phyloP scores from a whole-genome alignment of 2,329 filamentous ascomycete genomes.

The Fusarium abutilonis region DNA sequence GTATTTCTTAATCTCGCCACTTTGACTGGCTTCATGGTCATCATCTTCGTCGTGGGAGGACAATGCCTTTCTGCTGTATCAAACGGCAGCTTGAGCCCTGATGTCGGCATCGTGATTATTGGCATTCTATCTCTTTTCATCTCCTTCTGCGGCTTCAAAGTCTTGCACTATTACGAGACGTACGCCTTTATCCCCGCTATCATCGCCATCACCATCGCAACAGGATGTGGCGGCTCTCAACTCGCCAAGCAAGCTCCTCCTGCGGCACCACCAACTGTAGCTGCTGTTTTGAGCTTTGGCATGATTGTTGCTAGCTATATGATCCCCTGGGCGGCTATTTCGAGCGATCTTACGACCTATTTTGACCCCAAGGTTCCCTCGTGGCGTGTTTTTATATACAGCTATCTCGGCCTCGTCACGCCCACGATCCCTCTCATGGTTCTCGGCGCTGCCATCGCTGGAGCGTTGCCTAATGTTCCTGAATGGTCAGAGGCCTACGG shows the following conservation, averaged over 20 bases:
- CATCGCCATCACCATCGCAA: conserved; percentile 63
- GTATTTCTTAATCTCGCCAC: conserved; percentile 71
- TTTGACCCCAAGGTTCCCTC: conserved; percentile 65
- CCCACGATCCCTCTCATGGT: conserved; percentile 69
- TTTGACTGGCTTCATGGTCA: conserved; percentile 69
- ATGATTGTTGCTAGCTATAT: conserved; percentile 71
- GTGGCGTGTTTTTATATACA: conserved; percentile 64
- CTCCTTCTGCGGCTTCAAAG: conserved; percentile 68
- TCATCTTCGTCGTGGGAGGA: conserved; percentile 69
- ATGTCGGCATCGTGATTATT: conserved; percentile 70
- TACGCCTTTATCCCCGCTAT: conserved; percentile 67
- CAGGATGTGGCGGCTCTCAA: conserved; percentile 62
- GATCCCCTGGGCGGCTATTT: conserved; percentile 68
- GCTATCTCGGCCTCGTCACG: conserved; percentile 63
- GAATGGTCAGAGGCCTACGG: conserved; percentile 65
- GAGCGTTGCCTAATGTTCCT: conserved; percentile 64
- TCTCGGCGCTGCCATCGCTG: conserved; percentile 71
- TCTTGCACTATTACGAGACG: conserved; percentile 67
- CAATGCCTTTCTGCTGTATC: conserved; percentile 66
- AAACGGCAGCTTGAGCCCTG: conserved; percentile 58
- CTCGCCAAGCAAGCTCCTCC: conserved; percentile 60
- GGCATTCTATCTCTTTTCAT: conserved; percentile 65
- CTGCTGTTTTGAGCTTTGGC: conserved; percentile 63
- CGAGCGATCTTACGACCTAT: conserved; percentile 70
- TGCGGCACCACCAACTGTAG: conserved; percentile 54